Evolutionary conservation across 2,329 filamentous ascomycete genomes (phyloP).

Genomic region (Lithohypha guttulata): DNA sequence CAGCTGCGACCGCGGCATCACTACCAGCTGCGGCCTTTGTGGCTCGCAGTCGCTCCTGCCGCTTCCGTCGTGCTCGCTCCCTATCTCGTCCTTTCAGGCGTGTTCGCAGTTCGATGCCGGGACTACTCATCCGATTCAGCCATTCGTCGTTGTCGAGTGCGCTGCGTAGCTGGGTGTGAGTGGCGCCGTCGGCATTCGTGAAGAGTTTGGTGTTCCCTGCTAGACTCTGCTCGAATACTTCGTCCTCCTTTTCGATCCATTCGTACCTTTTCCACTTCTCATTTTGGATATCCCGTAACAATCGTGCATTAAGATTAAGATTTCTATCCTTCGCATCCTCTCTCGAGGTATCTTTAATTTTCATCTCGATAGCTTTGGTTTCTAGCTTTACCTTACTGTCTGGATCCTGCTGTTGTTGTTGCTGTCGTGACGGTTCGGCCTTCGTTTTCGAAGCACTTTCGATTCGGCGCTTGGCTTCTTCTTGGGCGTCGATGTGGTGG

Average conservation of each 20-base stretch:
- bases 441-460: constrained; percentile 34
- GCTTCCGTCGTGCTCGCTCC: constrained; percentile 20
- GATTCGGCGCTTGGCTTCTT: constrained; percentile 53
- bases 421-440: constrained; percentile 25
- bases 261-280: constrained; percentile 71
- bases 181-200: constrained; percentile 30
- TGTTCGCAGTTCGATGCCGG: constrained; percentile 29
- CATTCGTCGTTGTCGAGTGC: constrained; percentile 49
- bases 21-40: not conserved
- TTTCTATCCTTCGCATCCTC: constrained; percentile 35
- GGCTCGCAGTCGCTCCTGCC: constrained; percentile 3
- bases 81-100: constrained; percentile 21
- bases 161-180: constrained; percentile 41
- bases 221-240: constrained; percentile 51
- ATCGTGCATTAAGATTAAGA: constrained; percentile 61
- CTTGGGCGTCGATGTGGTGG: constrained; percentile 77
- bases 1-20: not conserved
- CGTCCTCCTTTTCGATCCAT: constrained; percentile 68
- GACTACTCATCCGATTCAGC: constrained; percentile 52
- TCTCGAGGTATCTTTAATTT: constrained; percentile 60
- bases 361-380: constrained; percentile 73
- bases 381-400: constrained; percentile 27
- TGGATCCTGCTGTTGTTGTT: constrained; percentile 29
- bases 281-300: constrained; percentile 65
- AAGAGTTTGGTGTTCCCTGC: constrained; percentile 65